Percentiles rank a stretch among this genome's conserved stretches.
Conservation (phyloP, 179 eudicot species). For the Gypsophila paniculata region DNA sequence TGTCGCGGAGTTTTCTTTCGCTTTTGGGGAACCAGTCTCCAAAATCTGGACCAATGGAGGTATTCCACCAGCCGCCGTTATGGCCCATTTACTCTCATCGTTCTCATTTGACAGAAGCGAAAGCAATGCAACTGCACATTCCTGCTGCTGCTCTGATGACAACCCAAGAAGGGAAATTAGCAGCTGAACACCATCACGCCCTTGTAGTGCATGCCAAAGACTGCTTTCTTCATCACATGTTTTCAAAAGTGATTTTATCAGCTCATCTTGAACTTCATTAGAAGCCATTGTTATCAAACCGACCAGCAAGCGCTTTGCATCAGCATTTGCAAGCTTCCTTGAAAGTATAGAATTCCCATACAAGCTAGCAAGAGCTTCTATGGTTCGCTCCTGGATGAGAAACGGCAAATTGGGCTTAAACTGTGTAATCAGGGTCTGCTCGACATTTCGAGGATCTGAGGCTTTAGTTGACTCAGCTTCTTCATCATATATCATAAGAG, state of each 20-base stretch:
- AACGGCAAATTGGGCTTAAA: conserved; percentile 72
- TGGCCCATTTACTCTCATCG: conserved; percentile 99
- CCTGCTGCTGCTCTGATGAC: conserved; percentile 99
- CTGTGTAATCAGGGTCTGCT: conserved; percentile 72
- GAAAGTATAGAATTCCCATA: conserved; percentile 74
- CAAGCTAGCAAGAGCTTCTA: conserved; percentile 96
- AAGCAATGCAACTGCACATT: conserved; percentile 92
- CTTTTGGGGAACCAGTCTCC: conserved; percentile 94
- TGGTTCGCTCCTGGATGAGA: conserved; percentile 90
- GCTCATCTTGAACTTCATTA: conserved; percentile 89
- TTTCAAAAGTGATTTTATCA: conserved; percentile 69
- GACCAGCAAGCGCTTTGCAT: conserved; percentile 82
- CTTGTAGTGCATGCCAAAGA: conserved; percentile 94
- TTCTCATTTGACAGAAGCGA: conserved; percentile 82
- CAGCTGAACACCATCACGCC: conserved; percentile 97
- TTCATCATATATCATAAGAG: conserved; percentile 90
- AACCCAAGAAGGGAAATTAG: conserved; percentile 95
- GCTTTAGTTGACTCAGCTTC: conserved; percentile 72
- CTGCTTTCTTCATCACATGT: conserved; percentile 75
- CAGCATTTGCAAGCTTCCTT: conserved; percentile 73
- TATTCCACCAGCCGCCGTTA: conserved; percentile 99
- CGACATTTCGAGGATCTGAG: conserved; percentile 70
- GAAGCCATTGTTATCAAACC: conserved; percentile 98
- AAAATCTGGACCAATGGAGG: conserved; percentile 98
- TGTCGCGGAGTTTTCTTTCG: conserved; percentile 92